These are phyloP conservation scores for Leccinum sublutescens DNA, from an alignment of 768 basidiomycete species.

Conservation along the genomic window DNA sequence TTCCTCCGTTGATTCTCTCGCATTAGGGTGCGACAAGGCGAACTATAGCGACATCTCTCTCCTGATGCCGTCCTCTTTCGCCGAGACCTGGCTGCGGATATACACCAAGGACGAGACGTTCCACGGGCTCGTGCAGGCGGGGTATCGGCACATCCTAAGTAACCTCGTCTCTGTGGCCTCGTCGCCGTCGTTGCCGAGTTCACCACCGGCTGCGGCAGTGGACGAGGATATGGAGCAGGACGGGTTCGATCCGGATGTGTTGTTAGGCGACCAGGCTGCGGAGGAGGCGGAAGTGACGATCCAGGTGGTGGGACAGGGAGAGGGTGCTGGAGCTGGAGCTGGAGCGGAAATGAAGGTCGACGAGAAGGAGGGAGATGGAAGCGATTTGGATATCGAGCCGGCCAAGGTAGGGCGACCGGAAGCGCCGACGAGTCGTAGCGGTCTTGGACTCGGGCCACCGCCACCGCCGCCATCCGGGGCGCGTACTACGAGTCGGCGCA, in stretches of 20 bases:
- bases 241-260: conserved; percentile 12
- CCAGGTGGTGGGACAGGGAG: neutral
- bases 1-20: neutral
- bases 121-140: conserved; percentile 64
- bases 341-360: neutral
- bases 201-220: neutral
- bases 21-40: conserved; percentile 44
- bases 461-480: neutral
- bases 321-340: neutral
- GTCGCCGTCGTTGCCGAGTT: neutral
- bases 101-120: conserved; percentile 63
- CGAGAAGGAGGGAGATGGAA: neutral
- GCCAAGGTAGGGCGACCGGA: conserved; percentile 10
- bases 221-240: conserved; percentile 10
- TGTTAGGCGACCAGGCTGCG: neutral
- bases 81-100: conserved; percentile 65
- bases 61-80: conserved; percentile 63
- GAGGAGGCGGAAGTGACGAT: neutral
- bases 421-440: neutral
- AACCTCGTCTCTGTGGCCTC: conserved; percentile 11
- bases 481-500: conserved; percentile 12
- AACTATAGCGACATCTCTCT: conserved; percentile 59
- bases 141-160: conserved; percentile 50
- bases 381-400: conserved; percentile 28
- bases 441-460: neutral